Base-by-base conservation (phyloP, 2,329 filamentous ascomycete genomes). In the Eutypella sp. region DNA sequence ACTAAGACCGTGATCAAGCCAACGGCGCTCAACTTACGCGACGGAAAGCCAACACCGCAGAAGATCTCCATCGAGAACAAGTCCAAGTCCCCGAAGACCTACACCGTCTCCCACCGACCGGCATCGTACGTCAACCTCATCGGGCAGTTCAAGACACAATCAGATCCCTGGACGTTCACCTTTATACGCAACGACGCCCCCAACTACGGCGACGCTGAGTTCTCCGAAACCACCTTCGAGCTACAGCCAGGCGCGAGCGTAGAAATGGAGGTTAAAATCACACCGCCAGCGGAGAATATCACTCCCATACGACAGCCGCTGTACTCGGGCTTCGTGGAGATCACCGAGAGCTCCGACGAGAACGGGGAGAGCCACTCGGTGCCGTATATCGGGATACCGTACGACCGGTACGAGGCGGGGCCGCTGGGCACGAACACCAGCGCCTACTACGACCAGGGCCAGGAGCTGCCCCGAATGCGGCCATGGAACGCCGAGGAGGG, bases 61-160 rank as follows among this genome's bases (percentile, higher is more conserved):
- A 59, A 58, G 36, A 45, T 63, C 19, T 60, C 53, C 13, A 60
- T 63, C 18, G 41, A 47, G 18, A 61, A 62, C 40, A 45, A 4
- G 18, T 55, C 50, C 11, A 40, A 40, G 1, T 29, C 41, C 2
- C 34, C 50, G 2, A 58, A 55, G 31, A 54, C 47, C 4, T 63
- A 60, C 42, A 40, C 45, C 5, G 36, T 58, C 24, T 55, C 51
- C n/a, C 57, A 59, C 25, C 16, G 51, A 27, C 54, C 53, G 5
- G 53, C 56, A 6, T 55, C 50, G 13, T 62, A 57, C 34, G n/a
- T n/a, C n/a, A n/a, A n/a, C n/a, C n/a, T n/a, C n/a, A n/a, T n/a
- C n/a, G n/a, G n/a, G n/a, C n/a, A n/a, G n/a, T n/a, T n/a, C n/a
- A n/a, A n/a, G n/a, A n/a, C n/a, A n/a, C n/a, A n/a, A n/a, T 52